phyloP scores from a whole-genome alignment of 345 rosid species.

The Melaleuca quinquenervia region DNA sequence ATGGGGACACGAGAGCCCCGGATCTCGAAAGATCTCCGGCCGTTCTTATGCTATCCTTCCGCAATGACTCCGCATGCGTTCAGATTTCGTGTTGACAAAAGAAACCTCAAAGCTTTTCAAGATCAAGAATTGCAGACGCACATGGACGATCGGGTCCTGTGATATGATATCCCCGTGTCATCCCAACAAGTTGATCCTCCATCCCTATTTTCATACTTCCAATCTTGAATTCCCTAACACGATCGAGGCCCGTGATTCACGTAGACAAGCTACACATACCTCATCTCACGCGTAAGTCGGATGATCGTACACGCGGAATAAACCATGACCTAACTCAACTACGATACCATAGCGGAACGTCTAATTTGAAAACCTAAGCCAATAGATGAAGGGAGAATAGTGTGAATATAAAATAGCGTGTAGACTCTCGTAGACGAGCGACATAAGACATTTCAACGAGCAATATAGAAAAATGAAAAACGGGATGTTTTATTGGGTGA shows the following conservation, averaged over 20 bases:
- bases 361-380: accelerated
- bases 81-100: neutral
- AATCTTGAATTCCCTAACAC: neutral
- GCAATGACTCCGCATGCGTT: neutral
- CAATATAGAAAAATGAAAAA: neutral
- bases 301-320: neutral
- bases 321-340: neutral
- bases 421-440: neutral
- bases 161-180: neutral
- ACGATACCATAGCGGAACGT: neutral
- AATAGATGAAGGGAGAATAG: too few relatives aligned
- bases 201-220: neutral
- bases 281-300: too few relatives aligned
- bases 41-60: neutral
- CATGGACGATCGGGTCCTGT: neutral
- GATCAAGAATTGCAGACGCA: neutral
- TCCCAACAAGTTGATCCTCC: neutral
- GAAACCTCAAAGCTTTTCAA: neutral
- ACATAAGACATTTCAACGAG: neutral
- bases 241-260: too few relatives aligned
- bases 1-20: neutral
- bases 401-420: too few relatives aligned
- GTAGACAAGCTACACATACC: too few relatives aligned
- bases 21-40: neutral
- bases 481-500: neutral